A percentile compares a stretch with the other conserved stretches of the same genome.
phyloP scores from a whole-genome alignment of 148 eudicot genomes.

The Cornus florida region DNA sequence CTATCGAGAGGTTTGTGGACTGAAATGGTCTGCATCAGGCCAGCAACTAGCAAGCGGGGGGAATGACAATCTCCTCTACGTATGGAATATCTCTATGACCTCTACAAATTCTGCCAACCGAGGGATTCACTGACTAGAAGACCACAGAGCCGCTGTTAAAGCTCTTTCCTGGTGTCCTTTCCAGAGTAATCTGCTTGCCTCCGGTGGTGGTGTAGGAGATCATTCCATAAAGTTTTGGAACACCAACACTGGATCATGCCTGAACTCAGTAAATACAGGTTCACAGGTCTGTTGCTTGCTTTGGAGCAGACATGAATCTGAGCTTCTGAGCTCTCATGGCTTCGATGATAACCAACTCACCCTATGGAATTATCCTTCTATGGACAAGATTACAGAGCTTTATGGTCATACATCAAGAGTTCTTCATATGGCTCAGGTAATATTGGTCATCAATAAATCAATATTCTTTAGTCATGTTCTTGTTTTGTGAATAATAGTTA shows the following conservation, averaged over 20 bases:
- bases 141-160: slow-evolving; percentile 41
- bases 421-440: slow-evolving; percentile 35
- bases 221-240: no score
- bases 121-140: slow-evolving; percentile 35
- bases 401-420: slow-evolving; percentile 34
- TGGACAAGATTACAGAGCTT: slow-evolving; percentile 37
- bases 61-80: slow-evolving; percentile 32
- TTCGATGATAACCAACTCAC: slow-evolving; percentile 27
- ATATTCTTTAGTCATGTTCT: background rate
- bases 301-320: slow-evolving; percentile 34
- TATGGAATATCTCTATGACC: slow-evolving; percentile 30
- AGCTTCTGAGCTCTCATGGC: slow-evolving; percentile 40
- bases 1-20: slow-evolving; percentile 38
- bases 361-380: slow-evolving; percentile 43
- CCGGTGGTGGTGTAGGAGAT: no score
- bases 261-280: no score
- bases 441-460: no score
- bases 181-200: no score
- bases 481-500: background rate
- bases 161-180: slow-evolving; percentile 52
- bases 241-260: no score
- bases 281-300: slow-evolving; percentile 34
- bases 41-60: slow-evolving; percentile 54
- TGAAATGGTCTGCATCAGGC: slow-evolving; percentile 48
- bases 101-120: slow-evolving; percentile 15